Conservation (phyloP, 306 rosid genomes). For the Dryas drummondii region DNA sequence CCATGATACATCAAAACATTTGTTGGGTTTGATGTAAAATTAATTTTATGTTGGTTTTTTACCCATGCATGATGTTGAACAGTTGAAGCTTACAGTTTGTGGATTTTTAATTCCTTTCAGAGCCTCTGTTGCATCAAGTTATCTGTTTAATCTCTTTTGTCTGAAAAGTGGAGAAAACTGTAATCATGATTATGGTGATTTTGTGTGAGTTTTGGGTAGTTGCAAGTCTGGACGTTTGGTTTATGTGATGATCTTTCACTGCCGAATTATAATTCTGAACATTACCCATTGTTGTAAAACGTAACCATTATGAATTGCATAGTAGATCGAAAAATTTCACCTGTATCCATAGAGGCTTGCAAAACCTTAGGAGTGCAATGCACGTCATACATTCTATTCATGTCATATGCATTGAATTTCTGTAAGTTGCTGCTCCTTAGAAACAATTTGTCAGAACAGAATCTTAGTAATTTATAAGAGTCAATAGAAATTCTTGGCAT, state of each 20-base stretch:
- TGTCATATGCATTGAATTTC: background rate
- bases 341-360: background rate
- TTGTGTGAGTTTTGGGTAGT: background rate
- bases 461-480: background rate
- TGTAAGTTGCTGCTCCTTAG: background rate
- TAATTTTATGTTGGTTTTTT: background rate
- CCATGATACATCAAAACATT: background rate
- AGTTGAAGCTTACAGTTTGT: background rate
- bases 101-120: background rate
- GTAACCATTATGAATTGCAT: background rate
- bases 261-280: background rate
- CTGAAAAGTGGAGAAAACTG: background rate
- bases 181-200: background rate
- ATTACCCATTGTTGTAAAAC: background rate
- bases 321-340: background rate
- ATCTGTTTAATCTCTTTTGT: background rate
- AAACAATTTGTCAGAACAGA: background rate
- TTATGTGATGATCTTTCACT: background rate
- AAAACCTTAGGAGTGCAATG: background rate
- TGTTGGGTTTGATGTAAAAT: background rate
- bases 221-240: background rate
- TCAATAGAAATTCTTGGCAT: background rate
- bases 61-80: background rate
- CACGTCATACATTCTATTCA: background rate
- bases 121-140: background rate